Conservation (phyloP, 768 basidiomycete genomes). For the Boletellus emodensis region DNA sequence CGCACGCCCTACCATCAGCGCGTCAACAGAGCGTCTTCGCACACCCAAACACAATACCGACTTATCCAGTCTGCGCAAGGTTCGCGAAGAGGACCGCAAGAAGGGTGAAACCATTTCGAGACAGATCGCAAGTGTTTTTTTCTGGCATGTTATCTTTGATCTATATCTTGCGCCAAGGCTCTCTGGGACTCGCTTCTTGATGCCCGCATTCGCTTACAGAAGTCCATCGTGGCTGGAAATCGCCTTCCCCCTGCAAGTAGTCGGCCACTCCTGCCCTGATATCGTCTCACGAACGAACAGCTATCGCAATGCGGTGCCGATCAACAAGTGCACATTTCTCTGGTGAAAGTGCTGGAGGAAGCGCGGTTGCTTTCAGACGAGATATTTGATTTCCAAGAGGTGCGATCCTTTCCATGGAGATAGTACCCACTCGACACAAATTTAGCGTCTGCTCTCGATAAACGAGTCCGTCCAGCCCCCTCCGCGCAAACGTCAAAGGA, state of each 20-base stretch:
- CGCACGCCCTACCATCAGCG: slow-evolving; percentile 8
- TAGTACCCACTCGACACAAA: slow-evolving; percentile 14
- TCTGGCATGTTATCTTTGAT: slow-evolving; percentile 3
- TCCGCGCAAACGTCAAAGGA: slow-evolving; percentile 54
- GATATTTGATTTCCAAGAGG: slow-evolving; percentile 66
- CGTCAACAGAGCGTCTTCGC: slow-evolving; percentile 8
- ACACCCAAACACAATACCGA: slow-evolving; percentile 31
- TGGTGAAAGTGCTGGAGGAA: slow-evolving; percentile 56
- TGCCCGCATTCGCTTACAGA: slow-evolving; percentile 89
- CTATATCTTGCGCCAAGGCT: slow-evolving; percentile 40
- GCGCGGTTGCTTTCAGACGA: slow-evolving; percentile 61
- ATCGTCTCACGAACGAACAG: slow-evolving; percentile 28
- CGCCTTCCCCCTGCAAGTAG: slow-evolving; percentile 57
- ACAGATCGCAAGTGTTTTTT: slow-evolving; percentile 64
- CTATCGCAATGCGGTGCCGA: slow-evolving; percentile 25
- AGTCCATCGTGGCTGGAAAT: slow-evolving; percentile 63
- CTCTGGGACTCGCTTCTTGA: slow-evolving; percentile 87
- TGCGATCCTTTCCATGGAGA: slow-evolving; percentile 26
- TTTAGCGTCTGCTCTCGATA: slow-evolving; percentile 42
- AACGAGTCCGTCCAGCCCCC: slow-evolving; percentile 49
- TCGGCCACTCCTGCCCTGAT: background rate
- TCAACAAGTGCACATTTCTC: slow-evolving; percentile 41
- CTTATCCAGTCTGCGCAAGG: slow-evolving; percentile 50
- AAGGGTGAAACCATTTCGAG: slow-evolving; percentile 83
- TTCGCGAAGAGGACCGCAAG: slow-evolving; percentile 62